These are phyloP conservation scores for Eragrostis nindensis DNA, from an alignment of 176 grass and related monocot species.

Conservation along the genomic window DNA sequence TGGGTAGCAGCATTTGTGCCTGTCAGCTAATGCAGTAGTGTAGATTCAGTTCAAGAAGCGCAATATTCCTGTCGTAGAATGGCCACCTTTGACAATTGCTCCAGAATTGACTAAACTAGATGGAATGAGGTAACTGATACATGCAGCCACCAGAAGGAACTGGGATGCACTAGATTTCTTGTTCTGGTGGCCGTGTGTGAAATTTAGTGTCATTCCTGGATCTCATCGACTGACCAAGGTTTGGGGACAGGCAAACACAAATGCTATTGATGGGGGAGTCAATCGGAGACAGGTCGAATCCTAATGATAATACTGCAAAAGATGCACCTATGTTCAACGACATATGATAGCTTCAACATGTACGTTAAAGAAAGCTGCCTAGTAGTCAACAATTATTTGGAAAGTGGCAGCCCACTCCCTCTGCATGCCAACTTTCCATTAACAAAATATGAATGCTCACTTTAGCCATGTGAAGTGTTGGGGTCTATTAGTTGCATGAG, in stretches of 20 bases:
- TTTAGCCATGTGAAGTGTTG: conserved; percentile 30
- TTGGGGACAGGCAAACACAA: conserved; percentile 2
- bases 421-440: conserved; percentile 27
- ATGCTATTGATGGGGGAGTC: conserved; percentile 34
- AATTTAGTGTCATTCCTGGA: conserved; percentile 10
- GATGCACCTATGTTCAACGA: conserved; percentile 31
- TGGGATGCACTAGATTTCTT: conserved; percentile 5
- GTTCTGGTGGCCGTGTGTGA: conserved; percentile 13
- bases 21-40: neutral
- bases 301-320: conserved; percentile 32
- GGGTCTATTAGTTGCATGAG: conserved; percentile 17
- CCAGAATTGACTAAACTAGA: neutral
- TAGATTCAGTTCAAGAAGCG: conserved; percentile 15
- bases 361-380: conserved; percentile 13
- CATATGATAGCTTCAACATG: conserved; percentile 30
- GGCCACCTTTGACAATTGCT: neutral
- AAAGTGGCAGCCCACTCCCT: conserved; percentile 43
- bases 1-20: conserved; percentile 5
- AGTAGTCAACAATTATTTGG: conserved; percentile 37
- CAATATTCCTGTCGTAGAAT: conserved; percentile 17
- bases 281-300: conserved; percentile 25
- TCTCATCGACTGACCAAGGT: conserved; percentile 24
- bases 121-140: conserved; percentile 17
- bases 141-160: neutral
- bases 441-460: conserved; percentile 38